Conservation (phyloP, 345 rosid species). For the Hibiscus syriacus region DNA sequence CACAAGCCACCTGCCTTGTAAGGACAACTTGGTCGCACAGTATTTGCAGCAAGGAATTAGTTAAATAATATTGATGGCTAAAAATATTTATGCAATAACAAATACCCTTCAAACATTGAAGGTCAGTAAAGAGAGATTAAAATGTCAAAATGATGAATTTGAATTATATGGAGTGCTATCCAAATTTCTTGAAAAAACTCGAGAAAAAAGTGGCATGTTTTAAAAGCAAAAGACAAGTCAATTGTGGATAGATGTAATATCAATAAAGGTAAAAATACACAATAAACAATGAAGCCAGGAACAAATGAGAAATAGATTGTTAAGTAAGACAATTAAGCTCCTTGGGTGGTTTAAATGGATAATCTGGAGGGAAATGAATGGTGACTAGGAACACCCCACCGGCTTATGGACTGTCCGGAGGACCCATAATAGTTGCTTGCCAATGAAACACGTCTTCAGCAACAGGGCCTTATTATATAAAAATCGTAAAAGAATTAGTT, state of each 20-base stretch:
- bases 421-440: slow-evolving; percentile 21
- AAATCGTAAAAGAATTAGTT: not conserved
- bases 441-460: slow-evolving; percentile 53
- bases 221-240: not conserved
- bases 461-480: slow-evolving; percentile 17
- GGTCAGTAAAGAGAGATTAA: not conserved
- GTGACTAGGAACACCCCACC: slow-evolving; percentile 23
- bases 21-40: not conserved
- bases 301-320: not conserved
- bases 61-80: not conserved
- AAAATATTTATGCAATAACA: not conserved
- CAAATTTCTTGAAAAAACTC: not conserved
- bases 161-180: not conserved
- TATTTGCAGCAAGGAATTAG: slow-evolving; percentile 1
- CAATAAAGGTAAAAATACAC: not conserved
- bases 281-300: not conserved
- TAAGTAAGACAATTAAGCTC: slow-evolving; percentile 2
- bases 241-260: not conserved
- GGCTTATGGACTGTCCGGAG: slow-evolving; percentile 18
- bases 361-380: slow-evolving; percentile 16
- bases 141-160: not conserved
- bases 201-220: not conserved
- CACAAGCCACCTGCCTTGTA: not conserved
- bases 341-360: slow-evolving; percentile 22
- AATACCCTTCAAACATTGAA: not conserved